phyloP scores from a whole-genome alignment of 805 yeast genomes.

The Saccharomyces kudriavzevii region DNA sequence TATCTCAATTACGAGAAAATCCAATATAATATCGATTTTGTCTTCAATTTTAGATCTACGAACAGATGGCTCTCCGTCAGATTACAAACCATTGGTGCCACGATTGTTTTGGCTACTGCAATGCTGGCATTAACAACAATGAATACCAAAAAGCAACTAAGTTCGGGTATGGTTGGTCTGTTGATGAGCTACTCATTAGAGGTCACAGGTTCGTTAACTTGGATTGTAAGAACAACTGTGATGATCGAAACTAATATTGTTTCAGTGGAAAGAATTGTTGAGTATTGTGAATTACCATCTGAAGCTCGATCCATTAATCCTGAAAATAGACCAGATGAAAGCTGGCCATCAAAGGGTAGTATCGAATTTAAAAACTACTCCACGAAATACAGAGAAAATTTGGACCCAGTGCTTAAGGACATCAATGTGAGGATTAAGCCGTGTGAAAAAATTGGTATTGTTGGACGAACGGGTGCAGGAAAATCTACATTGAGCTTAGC shows the following conservation, averaged over 20 bases:
- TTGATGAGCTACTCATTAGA: slow-evolving; percentile 56
- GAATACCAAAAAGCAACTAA: slow-evolving; percentile 35
- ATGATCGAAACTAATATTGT: slow-evolving; percentile 58
- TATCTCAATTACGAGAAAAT: slow-evolving; percentile 44
- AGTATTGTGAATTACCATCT: slow-evolving; percentile 42
- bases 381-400: slow-evolving; percentile 48
- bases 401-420: slow-evolving; percentile 50
- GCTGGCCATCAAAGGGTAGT: slow-evolving; percentile 51
- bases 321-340: slow-evolving; percentile 34
- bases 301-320: slow-evolving; percentile 43
- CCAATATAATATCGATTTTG: slow-evolving; percentile 41
- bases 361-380: slow-evolving; percentile 46
- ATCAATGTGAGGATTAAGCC: slow-evolving; percentile 42
- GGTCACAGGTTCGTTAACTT: slow-evolving; percentile 45
- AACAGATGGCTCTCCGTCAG: slow-evolving; percentile 63
- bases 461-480: slow-evolving; percentile 76
- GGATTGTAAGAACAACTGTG: slow-evolving; percentile 53
- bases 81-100: slow-evolving; percentile 52
- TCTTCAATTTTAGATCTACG: slow-evolving; percentile 44
- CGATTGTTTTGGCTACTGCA: slow-evolving; percentile 46
- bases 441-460: slow-evolving; percentile 61
- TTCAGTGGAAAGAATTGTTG: slow-evolving; percentile 60
- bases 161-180: slow-evolving; percentile 56
- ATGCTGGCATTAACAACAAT: slow-evolving; percentile 37
- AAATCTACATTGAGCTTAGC: slow-evolving; percentile 57